A percentile compares a stretch with the other conserved stretches of the same genome.
phyloP scores from a whole-genome alignment of 768 basidiomycete genomes.

The Gelatoporia subvermispora region DNA sequence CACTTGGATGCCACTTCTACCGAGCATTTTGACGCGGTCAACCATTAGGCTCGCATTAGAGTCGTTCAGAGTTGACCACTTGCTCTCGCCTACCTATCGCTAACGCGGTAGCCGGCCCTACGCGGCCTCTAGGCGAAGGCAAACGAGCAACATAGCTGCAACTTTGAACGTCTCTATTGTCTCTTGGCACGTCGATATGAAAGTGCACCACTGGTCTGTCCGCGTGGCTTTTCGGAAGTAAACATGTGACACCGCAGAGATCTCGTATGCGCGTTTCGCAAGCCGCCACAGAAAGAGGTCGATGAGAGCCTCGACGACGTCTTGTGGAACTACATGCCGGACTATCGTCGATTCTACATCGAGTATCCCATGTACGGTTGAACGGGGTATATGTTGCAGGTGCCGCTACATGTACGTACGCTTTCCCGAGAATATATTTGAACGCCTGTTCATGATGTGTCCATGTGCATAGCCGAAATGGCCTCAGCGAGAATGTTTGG shows the following conservation, averaged over 20 bases:
- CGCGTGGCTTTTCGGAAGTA: neutral
- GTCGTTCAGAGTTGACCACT: too few species aligned
- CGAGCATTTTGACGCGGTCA: constrained; percentile 73
- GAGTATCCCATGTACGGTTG: constrained; percentile 81
- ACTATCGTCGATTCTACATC: constrained; percentile 75
- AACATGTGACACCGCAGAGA: constrained; percentile 35
- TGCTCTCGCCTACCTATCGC: too few species aligned
- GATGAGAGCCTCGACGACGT: constrained; percentile 44
- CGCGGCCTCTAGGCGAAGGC: too few species aligned
- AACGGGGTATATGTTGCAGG: constrained; percentile 91
- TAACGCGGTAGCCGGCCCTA: too few species aligned
- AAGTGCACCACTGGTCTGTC: constrained; percentile 40
- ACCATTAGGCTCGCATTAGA: constrained; percentile 67
- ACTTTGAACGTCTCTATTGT: too few species aligned
- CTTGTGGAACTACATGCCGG: constrained; percentile 45
- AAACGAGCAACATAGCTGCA: too few species aligned
- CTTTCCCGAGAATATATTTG: neutral
- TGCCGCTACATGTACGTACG: constrained; percentile 79
- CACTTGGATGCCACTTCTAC: constrained; percentile 60
- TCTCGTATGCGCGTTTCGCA: constrained; percentile 62
- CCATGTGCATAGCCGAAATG: constrained; percentile 55
- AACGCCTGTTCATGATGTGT: constrained; percentile 9
- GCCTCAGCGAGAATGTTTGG: constrained; percentile 82
- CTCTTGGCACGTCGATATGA: constrained; percentile 70
- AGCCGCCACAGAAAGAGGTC: constrained; percentile 66